A percentile compares a stretch with the other conserved stretches of the same genome.
Evolutionary conservation across 306 rosid species (phyloP).

Genomic region (Cucumis melo): DNA sequence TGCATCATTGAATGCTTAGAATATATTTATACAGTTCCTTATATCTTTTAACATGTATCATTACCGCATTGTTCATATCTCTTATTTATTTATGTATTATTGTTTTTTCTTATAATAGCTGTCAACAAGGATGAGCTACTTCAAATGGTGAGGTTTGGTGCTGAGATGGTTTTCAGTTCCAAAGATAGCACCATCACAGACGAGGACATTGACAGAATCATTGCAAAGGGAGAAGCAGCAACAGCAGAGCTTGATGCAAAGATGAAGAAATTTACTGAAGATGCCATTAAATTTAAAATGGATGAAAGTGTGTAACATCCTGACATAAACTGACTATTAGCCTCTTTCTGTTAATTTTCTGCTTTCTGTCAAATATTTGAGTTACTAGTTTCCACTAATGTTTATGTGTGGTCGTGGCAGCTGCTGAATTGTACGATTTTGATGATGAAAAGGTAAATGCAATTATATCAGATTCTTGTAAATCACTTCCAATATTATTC

Average conservation of each 20-base stretch:
- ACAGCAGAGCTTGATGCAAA: constrained; percentile 97
- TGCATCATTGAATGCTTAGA: not conserved
- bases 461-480: not conserved
- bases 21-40: not conserved
- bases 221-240: constrained; percentile 96
- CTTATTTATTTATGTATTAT: too few species aligned
- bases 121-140: constrained; percentile 93
- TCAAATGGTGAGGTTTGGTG: constrained; percentile 98
- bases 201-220: constrained; percentile 93
- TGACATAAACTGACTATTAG: not conserved
- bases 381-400: constrained; percentile 4
- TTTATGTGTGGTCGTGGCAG: constrained; percentile 30
- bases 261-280: constrained; percentile 99
- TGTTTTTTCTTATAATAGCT: constrained; percentile 34
- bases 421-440: constrained; percentile 91
- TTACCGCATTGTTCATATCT: not conserved
- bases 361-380: not conserved
- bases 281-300: constrained; percentile 97
- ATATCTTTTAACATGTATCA: not conserved
- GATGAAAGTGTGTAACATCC: constrained; percentile 64
- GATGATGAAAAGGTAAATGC: constrained; percentile 75
- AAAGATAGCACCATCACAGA: constrained; percentile 93
- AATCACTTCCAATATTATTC: not conserved
- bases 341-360: not conserved
- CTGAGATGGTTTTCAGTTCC: constrained; percentile 99